Evolutionary conservation across 495 filamentous ascomycete genomes (phyloP), one percentile per base, ranked within the genome.

Genomic region (Aspergillus olivimuriae): DNA sequence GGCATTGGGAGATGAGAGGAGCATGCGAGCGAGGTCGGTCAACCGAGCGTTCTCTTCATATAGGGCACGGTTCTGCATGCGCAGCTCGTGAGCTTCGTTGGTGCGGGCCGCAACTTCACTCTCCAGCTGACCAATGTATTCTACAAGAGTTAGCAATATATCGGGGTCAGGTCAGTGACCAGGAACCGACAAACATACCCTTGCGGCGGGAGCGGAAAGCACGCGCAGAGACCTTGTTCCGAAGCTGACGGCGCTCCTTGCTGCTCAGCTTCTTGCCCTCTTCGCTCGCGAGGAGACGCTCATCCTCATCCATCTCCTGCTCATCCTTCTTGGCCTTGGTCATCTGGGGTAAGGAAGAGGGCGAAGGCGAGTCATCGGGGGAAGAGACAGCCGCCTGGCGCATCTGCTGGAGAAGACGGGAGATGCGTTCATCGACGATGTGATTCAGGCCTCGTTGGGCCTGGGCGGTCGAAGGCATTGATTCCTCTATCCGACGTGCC

Each of bases 301-400:
- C 92, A 54, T 99, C 92, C 61, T 95, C 89, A 63, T 99, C 92
- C 91, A 98, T 96, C 21, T 97, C 91, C 41, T 92, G 88, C 57
- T 95, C 88, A 31, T 95, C 87, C 74, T 97, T 98, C 68, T 74
- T 83, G 26, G 80, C 57, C 55, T 86, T 80, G 26, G 77, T 65
- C 36, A 80, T 69, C 22, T 78, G 71, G 7, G 65, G 61, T 19
- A 65, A 38, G 7, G 63, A 61, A 17, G 67, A 68, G 10, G 73
- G 68, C 1, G 69, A 66, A 1, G 67, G 57, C 1, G 66, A 64
- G 2, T 69, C 69, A 35, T 73, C 70, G 35, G 82, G 77, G 0
- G 76, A 68, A 5, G 70, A 56, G 38, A 70, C 66, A 37, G 74
- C 80, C 53, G 73, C 80, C 19, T 87, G 76, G 46, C 86, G 78